Percentiles rank a stretch among this genome's conserved stretches.
Conservation (phyloP, 2,329 filamentous ascomycete genomes). For the Xylogone sp. region DNA sequence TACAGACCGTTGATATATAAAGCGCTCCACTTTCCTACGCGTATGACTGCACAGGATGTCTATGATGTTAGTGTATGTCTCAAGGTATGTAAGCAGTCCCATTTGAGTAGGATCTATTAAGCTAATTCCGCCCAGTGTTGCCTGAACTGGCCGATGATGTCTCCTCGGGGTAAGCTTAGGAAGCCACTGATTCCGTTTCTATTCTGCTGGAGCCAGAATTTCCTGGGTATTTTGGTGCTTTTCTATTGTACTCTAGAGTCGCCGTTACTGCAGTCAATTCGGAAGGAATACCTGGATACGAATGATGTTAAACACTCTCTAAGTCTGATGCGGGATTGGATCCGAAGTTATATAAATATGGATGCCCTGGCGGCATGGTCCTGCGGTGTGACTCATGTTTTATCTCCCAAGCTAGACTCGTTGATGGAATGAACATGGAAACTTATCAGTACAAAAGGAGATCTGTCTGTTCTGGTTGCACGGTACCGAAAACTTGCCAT, state of each 20-base stretch:
- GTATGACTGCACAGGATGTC: not conserved
- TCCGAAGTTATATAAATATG: constrained; percentile 4
- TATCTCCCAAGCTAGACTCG: no score
- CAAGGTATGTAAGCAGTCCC: not conserved
- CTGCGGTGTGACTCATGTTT: not conserved
- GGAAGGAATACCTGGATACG: not conserved
- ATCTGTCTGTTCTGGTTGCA: no score
- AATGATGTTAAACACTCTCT: not conserved
- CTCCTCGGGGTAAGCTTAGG: not conserved
- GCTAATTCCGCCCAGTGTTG: not conserved
- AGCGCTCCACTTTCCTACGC: constrained; percentile 2
- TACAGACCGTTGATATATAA: constrained; percentile 7
- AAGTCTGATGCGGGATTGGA: constrained; percentile 1
- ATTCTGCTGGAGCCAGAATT: constrained; percentile 1
- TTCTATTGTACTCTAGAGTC: not conserved
- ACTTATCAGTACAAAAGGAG: no score
- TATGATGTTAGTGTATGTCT: not conserved
- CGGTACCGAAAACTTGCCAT: no score
- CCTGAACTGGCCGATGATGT: constrained; percentile 1
- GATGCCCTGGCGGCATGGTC: constrained; percentile 5
- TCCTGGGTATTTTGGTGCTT: not conserved
- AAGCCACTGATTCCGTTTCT: constrained; percentile 1
- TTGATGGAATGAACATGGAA: no score
- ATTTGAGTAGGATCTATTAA: no score
- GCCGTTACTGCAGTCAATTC: not conserved